Percentiles rank a stretch among this genome's conserved stretches.
These are phyloP conservation scores for Melampsora americana DNA, from an alignment of 1,284 basidiomycete genomes.

Conservation along the genomic window DNA sequence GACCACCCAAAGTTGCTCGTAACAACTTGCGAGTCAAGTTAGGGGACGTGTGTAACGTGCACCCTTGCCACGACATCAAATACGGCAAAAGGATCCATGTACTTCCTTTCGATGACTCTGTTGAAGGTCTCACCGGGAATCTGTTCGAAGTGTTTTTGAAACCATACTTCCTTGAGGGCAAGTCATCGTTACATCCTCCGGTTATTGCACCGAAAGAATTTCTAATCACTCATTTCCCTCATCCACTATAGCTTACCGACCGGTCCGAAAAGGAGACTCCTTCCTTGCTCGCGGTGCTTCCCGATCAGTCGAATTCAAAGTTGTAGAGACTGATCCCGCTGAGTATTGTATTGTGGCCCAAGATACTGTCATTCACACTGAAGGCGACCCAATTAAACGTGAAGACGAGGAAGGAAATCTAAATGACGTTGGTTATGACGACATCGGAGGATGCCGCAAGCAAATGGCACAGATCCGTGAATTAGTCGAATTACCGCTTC, in stretches of 20 bases:
- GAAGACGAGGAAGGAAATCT: conserved; percentile 98
- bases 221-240: conserved; percentile 4
- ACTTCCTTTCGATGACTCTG: conserved; percentile 94
- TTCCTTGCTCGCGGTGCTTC: conserved; percentile 98
- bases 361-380: conserved; percentile 93
- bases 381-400: conserved; percentile 97
- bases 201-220: neutral
- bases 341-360: conserved; percentile 97
- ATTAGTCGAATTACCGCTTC: conserved; percentile 93
- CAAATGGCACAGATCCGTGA: conserved; percentile 99
- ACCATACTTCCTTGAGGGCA: conserved; percentile 98
- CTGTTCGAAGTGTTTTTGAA: conserved; percentile 97
- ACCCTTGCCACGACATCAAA: conserved; percentile 96
- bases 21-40: conserved; percentile 98
- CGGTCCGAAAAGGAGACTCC: conserved; percentile 92
- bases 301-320: conserved; percentile 98
- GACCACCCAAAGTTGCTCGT: conserved; percentile 68
- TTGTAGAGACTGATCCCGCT: conserved; percentile 79
- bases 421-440: conserved; percentile 96
- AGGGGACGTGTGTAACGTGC: conserved; percentile 90
- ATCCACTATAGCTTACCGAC: conserved; percentile 70
- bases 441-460: conserved; percentile 97
- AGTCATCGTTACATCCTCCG: conserved; percentile 44
- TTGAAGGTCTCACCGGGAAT: conserved; percentile 91
- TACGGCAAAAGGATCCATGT: conserved; percentile 98